Evolutionary conservation across 306 rosid species (phyloP).

Genomic region (Adenanthera pavonina): DNA sequence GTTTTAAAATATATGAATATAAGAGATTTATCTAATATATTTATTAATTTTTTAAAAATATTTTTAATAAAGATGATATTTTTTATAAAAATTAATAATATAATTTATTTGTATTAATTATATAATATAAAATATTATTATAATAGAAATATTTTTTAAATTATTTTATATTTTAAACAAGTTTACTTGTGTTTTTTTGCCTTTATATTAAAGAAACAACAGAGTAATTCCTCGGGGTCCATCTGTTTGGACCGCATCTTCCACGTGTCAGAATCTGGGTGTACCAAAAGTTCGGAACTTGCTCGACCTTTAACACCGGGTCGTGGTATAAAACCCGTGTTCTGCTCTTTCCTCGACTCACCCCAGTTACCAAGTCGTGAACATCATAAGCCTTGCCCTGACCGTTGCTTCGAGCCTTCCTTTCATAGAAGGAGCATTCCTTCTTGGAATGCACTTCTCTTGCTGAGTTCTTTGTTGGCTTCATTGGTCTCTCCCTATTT

Average conservation of each 20-base stretch:
- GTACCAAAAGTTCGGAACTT: constrained; percentile 12
- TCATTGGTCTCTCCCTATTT: neutral
- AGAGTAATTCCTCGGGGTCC: neutral
- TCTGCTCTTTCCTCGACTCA: neutral
- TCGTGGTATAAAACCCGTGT: constrained; percentile 43
- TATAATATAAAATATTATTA: too few relatives aligned
- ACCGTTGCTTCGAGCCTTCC: neutral
- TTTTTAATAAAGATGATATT: too few relatives aligned
- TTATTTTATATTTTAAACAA: too few relatives aligned
- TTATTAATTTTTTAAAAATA: too few relatives aligned
- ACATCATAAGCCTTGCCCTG: neutral
- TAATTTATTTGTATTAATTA: too few relatives aligned
- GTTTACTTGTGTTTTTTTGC: too few relatives aligned
- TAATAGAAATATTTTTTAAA: too few relatives aligned
- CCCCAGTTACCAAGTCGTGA: neutral
- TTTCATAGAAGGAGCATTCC: constrained; percentile 44
- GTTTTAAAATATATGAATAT: too few relatives aligned
- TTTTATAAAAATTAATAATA: too few relatives aligned
- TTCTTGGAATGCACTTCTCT: constrained; percentile 44
- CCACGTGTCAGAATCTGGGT: constrained; percentile 51
- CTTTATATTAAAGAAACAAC: too few relatives aligned
- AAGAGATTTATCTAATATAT: too few relatives aligned
- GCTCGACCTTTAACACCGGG: constrained; percentile 45
- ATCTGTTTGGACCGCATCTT: neutral
- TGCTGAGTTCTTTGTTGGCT: neutral